Conservation (phyloP, 345 rosid genomes). For the Capsella bursapastoris region DNA sequence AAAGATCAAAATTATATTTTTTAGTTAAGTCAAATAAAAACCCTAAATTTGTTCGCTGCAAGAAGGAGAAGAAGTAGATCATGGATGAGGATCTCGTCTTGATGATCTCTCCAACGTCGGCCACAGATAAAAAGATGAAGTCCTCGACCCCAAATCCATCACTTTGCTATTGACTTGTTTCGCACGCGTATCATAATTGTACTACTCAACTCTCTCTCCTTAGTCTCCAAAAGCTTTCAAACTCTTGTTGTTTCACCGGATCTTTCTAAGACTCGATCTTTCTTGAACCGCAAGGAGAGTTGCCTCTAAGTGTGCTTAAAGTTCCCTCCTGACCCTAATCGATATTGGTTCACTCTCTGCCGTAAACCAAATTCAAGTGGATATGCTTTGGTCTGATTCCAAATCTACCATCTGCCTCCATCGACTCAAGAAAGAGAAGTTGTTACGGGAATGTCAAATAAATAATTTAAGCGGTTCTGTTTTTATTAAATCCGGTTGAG, state of each 20-base stretch:
- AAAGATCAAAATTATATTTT: no score
- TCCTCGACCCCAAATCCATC: not conserved
- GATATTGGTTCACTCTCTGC: not conserved
- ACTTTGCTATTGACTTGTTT: not conserved
- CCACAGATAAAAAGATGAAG: no score
- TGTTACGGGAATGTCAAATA: no score
- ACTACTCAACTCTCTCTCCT: not conserved
- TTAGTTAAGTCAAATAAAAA: no score
- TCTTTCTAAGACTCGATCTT: not conserved
- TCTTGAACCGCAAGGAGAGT: not conserved
- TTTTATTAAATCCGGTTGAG: no score
- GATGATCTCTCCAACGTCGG: no score
- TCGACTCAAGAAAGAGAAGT: no score
- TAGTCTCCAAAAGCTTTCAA: not conserved
- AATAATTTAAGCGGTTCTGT: no score
- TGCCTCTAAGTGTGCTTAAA: not conserved
- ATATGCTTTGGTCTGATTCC: not conserved
- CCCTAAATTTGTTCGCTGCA: no score
- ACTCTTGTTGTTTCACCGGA: not conserved
- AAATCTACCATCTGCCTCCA: not conserved
- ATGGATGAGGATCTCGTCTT: no score
- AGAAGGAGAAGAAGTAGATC: no score
- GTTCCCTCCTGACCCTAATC: not conserved
- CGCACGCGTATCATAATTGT: not conserved
- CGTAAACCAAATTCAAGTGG: not conserved